phyloP scores from a whole-genome alignment of 179 eudicot species.

The Camellia oleifera region DNA sequence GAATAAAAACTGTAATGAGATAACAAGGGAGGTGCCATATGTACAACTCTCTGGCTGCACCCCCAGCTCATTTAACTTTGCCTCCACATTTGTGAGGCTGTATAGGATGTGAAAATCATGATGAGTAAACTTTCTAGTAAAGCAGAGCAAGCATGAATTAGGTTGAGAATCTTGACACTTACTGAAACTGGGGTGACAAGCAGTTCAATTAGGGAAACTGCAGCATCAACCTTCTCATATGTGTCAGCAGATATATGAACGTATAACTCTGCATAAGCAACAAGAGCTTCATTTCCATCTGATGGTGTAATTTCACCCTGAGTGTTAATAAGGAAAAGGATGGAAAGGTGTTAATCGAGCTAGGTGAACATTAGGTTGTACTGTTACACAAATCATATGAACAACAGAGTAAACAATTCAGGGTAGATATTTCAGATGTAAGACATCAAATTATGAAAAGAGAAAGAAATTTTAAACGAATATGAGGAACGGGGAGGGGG shows the following conservation, averaged over 20 bases:
- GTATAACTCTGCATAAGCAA: slow-evolving; percentile 58
- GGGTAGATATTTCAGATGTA: neutral
- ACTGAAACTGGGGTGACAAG: slow-evolving; percentile 71
- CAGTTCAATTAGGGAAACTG: slow-evolving; percentile 75
- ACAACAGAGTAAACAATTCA: neutral
- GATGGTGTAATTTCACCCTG: slow-evolving; percentile 61
- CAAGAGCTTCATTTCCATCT: slow-evolving; percentile 52
- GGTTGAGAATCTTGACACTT: slow-evolving; percentile 24
- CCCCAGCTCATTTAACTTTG: neutral
- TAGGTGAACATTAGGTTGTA: neutral
- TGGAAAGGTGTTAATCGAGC: neutral
- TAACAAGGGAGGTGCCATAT: neutral
- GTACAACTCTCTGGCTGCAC: neutral
- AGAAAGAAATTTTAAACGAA: neutral
- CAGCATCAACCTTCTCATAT: slow-evolving; percentile 90
- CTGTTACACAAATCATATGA: neutral
- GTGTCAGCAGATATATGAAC: slow-evolving; percentile 77
- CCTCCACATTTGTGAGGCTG: neutral
- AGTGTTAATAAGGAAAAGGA: neutral
- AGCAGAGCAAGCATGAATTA: slow-evolving; percentile 9
- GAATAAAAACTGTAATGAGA: neutral
- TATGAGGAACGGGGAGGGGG: neutral
- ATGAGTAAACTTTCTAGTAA: neutral
- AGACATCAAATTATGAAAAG: neutral
- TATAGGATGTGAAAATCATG: too few relatives aligned